Percentiles rank a stretch among this genome's conserved stretches.
Evolutionary conservation across 306 rosid genomes (phyloP).

Genomic region (Dalbergia cochinchinensis): DNA sequence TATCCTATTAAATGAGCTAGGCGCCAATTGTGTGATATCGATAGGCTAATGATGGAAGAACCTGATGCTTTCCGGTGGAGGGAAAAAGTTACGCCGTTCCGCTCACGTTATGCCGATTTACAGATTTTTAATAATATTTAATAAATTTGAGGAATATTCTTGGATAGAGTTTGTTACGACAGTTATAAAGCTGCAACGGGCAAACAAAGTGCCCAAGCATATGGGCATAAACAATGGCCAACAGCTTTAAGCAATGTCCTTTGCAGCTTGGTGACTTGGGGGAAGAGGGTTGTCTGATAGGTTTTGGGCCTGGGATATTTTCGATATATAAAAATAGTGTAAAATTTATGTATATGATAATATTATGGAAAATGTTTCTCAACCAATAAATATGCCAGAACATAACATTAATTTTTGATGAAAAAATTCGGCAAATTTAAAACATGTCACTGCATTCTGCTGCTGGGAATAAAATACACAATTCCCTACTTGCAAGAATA

Average conservation of each 20-base stretch:
- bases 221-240: not conserved
- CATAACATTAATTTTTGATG: no score
- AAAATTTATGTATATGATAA: no score
- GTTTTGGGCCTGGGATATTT: not conserved
- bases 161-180: conserved; percentile 29
- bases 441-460: no score
- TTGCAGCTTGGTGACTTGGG: not conserved
- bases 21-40: not conserved
- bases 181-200: conserved; percentile 44
- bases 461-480: no score
- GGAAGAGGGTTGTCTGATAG: not conserved
- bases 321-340: no score
- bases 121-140: not conserved
- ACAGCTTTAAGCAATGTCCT: not conserved
- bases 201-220: conserved; percentile 1
- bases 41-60: not conserved
- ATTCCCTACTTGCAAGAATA: no score
- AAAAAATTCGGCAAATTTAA: no score
- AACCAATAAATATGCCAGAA: no score
- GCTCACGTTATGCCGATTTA: not conserved
- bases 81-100: not conserved
- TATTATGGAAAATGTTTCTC: no score
- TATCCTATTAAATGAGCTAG: no score
- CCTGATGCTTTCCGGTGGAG: not conserved
- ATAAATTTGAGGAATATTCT: conserved; percentile 38